Evolutionary conservation across 139 green algal genomes (phyloP).

Genomic region (Tetradesmus obliquus): DNA sequence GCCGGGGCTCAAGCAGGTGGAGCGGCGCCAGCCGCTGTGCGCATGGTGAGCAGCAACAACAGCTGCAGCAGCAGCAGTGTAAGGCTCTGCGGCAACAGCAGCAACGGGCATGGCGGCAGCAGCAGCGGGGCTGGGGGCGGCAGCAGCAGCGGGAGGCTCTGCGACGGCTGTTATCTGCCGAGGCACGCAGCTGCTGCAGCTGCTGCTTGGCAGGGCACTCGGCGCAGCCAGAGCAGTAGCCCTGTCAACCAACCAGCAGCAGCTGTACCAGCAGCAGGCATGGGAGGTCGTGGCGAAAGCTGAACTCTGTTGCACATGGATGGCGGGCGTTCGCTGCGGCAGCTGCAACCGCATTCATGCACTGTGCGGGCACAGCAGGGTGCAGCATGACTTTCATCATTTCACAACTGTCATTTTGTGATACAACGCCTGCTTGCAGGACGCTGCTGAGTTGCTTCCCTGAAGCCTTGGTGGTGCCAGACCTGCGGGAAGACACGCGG

Average conservation of each 20-base stretch:
- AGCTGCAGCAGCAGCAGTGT: too few relatives aligned
- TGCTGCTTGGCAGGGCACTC: too few relatives aligned
- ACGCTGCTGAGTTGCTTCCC: background rate
- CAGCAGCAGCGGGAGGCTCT: too few relatives aligned
- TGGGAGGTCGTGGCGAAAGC: too few relatives aligned
- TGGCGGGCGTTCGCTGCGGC: too few relatives aligned
- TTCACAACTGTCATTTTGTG: background rate
- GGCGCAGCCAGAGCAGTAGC: too few relatives aligned
- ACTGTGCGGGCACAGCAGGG: background rate
- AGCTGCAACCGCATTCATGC: background rate
- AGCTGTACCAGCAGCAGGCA: too few relatives aligned
- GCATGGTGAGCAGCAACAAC: too few relatives aligned
- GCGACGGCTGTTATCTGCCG: background rate
- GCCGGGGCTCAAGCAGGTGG: slow-evolving; percentile 31
- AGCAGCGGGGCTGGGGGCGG: background rate
- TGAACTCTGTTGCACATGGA: too few relatives aligned
- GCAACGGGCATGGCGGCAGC: background rate
- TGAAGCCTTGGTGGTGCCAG: slow-evolving; percentile 37
- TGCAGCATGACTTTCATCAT: background rate
- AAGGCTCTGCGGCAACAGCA: too few relatives aligned
- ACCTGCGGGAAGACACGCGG: slow-evolving; percentile 32
- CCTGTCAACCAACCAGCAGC: too few relatives aligned
- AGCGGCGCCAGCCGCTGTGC: background rate
- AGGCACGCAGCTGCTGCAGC: background rate
- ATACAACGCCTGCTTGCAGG: background rate